Base-by-base conservation (phyloP, 352 stramenopile species). In the Globisporangium cederbergense region DNA sequence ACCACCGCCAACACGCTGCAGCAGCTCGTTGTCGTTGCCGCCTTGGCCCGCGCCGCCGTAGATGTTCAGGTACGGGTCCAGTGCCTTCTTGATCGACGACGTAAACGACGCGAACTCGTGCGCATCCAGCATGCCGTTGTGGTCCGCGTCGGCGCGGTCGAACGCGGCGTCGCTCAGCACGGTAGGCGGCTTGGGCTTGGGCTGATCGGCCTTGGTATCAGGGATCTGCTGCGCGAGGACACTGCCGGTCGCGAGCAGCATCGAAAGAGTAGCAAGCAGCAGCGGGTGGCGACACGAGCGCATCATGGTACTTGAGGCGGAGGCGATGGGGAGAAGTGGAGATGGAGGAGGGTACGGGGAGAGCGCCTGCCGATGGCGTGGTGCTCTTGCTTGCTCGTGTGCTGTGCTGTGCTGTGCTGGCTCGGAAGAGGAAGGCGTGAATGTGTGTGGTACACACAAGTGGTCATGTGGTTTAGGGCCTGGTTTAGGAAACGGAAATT, bases 61-160 rank as follows among this genome's bases (percentile, higher is more conserved):
- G 25, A 64, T 60, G 38, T 66, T 76, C 25, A 90, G 64, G 57
- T 90, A 88, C 34, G 81, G 80, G 50, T 65, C 52, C 30, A 92
- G 69, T 58, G 71, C 81, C 38, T 74, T 70, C 64, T 84, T 84
- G 54, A 91, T 64, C 16, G 72, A 64, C 43, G 74, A 56, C 16
- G 78, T 88, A 76, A 83, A 91, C 51, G 72, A 67, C 52, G 78
- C 71, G 60, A 93, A 93, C 75, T 93, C 84, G 18, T 66, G 68
- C 25, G 67, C 58, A 64, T 93, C 84, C 49, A 93, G 59, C 47
- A 85, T 52, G 32, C 82, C 84, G 57, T 93, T 88, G 72, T 90
- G 81, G 69, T 93, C 81, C 10, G 66, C 64, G 70, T 93, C 84
- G 1, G 82, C 84, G 57, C 76, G 80, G 18, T 85, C 78, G 42